Conservation (phyloP, 2,329 filamentous ascomycete species). For the Coccinonectria pachysandricola region DNA sequence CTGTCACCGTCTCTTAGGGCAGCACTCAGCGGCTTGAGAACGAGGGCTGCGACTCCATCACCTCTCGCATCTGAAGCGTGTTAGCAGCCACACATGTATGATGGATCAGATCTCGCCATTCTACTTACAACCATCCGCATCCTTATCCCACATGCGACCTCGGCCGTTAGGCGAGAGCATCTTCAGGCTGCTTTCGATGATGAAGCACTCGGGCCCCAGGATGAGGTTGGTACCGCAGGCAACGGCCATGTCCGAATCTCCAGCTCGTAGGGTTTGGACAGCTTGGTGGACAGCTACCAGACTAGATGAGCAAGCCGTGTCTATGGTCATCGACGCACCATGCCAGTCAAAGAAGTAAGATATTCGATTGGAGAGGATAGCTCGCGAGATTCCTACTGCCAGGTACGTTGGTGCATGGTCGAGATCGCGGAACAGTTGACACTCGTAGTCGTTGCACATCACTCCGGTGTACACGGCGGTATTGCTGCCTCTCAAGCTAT, state of each 20-base stretch:
- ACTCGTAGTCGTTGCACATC: constrained; percentile 8
- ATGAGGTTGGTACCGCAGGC: constrained; percentile 7
- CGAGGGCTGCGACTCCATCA: constrained; percentile 36
- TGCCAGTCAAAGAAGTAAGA: constrained; percentile 12
- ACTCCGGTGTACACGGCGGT: constrained; percentile 24
- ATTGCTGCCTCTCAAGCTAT: constrained; percentile 14
- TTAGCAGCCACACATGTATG: too few relatives aligned
- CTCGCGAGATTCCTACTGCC: constrained; percentile 4
- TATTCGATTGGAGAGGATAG: constrained; percentile 10
- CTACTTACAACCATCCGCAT: not conserved
- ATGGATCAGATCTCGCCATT: not conserved
- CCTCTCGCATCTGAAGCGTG: constrained; percentile 41
- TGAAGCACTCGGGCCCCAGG: too few relatives aligned
- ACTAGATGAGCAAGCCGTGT: constrained; percentile 29
- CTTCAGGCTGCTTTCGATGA: not conserved
- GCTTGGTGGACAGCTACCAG: constrained; percentile 24
- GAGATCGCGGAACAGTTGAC: constrained; percentile 1
- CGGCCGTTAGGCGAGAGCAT: too few relatives aligned
- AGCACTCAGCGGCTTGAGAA: constrained; percentile 34
- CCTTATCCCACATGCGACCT: not conserved
- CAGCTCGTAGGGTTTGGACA: constrained; percentile 7
- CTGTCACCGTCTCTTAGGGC: constrained; percentile 27
- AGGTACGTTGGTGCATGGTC: constrained; percentile 2
- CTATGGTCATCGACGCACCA: constrained; percentile 20
- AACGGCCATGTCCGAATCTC: constrained; percentile 6